Evolutionary conservation across 768 basidiomycete genomes (phyloP).

Genomic region (Xerocomus potaroensis): DNA sequence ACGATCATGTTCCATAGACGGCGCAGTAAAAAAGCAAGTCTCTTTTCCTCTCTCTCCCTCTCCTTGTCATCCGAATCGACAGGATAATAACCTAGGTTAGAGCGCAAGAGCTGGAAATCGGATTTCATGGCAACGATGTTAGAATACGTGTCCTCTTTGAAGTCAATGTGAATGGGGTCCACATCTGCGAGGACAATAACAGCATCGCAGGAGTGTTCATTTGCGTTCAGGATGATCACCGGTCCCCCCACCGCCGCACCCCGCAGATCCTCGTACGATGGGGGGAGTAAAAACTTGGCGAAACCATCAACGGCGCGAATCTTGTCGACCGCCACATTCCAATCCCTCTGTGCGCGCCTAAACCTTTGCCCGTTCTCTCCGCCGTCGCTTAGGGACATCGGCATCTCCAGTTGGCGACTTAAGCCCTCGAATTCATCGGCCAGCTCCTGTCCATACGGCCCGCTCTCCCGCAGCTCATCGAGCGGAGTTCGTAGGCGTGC

Average conservation of each 20-base stretch:
- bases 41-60: constrained; percentile 3
- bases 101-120: neutral
- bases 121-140: constrained; percentile 5
- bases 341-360: constrained; percentile 21
- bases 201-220: constrained; percentile 17
- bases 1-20: constrained; percentile 23
- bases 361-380: constrained; percentile 14
- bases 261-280: constrained; percentile 18
- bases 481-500: constrained; percentile 22
- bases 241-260: constrained; percentile 24
- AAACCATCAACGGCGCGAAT: constrained; percentile 27
- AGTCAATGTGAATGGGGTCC: constrained; percentile 11
- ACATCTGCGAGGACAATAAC: constrained; percentile 12
- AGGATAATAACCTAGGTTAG: neutral
- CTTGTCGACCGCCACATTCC: constrained; percentile 22
- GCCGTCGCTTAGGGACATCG: constrained; percentile 4
- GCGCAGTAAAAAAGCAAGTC: constrained; percentile 8
- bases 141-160: constrained; percentile 3
- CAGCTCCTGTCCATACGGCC: constrained; percentile 6
- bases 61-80: no score
- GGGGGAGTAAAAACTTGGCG: constrained; percentile 16
- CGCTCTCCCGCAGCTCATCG: constrained; percentile 17
- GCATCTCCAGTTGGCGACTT: constrained; percentile 19
- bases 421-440: constrained; percentile 18
- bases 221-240: constrained; percentile 32